Percentiles rank a stretch among this genome's conserved stretches.
These are phyloP conservation scores for Chara braunii DNA, from an alignment of 139 green algal species.

Conservation along the genomic window DNA sequence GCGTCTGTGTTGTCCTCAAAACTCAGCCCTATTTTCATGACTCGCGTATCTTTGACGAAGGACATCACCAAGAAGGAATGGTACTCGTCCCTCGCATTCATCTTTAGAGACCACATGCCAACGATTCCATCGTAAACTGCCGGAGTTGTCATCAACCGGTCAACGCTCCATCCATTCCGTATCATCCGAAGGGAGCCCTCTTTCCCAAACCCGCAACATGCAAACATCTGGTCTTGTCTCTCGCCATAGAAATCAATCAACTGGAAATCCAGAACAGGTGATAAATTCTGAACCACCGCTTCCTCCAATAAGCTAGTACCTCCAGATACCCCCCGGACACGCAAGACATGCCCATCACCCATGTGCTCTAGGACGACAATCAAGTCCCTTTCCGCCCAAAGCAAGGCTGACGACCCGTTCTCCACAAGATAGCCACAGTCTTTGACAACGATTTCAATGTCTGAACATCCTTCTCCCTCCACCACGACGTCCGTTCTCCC, in stretches of 20 bases:
- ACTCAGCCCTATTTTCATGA: constrained; percentile 21
- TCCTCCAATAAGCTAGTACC: too few species aligned
- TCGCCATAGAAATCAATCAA: constrained; percentile 25
- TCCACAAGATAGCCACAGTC: too few species aligned
- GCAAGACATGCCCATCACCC: constrained; percentile 14
- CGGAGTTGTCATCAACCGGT: constrained; percentile 16
- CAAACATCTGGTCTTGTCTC: constrained; percentile 38
- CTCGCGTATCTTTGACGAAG: constrained; percentile 36
- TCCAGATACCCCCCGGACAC: neutral
- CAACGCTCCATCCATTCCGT: constrained; percentile 21
- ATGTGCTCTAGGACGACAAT: neutral
- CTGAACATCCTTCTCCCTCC: too few species aligned
- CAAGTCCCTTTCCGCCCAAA: neutral
- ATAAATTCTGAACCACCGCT: neutral
- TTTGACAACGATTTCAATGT: too few species aligned
- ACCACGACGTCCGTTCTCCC: too few species aligned
- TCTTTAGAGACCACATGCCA: constrained; percentile 24
- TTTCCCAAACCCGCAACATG: constrained; percentile 10
- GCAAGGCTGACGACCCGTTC: too few species aligned
- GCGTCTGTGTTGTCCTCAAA: constrained; percentile 32
- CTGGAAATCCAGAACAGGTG: constrained; percentile 31
- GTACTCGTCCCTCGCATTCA: constrained; percentile 6
- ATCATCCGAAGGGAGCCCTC: constrained; percentile 20
- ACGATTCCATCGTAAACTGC: constrained; percentile 21
- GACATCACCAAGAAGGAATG: constrained; percentile 43